Conservation (phyloP, 768 basidiomycete genomes). For the Lactifluus volemus region DNA sequence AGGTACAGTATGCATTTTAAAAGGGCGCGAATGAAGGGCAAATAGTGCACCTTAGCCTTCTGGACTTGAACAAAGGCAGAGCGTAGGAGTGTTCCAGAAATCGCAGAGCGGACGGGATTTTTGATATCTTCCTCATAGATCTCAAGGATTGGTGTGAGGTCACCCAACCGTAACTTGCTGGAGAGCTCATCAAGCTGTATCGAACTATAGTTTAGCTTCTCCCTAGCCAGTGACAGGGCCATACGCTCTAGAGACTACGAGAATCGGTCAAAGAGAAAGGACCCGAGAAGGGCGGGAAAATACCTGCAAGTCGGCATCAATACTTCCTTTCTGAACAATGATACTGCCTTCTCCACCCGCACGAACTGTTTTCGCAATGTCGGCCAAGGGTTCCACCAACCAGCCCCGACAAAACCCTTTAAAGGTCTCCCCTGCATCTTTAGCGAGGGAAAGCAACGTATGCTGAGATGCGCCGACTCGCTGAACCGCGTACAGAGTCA, state of each 20-base stretch:
- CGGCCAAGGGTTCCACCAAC: slow-evolving; percentile 79
- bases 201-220: slow-evolving; percentile 60
- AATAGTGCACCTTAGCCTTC: slow-evolving; percentile 75
- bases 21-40: not conserved
- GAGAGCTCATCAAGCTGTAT: slow-evolving; percentile 60
- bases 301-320: slow-evolving; percentile 80
- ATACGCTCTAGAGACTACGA: slow-evolving; percentile 84
- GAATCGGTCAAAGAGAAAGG: not conserved
- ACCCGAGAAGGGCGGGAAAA: slow-evolving; percentile 16
- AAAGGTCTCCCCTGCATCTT: slow-evolving; percentile 57
- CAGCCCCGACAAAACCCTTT: slow-evolving; percentile 72
- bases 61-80: slow-evolving; percentile 89
- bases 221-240: slow-evolving; percentile 76
- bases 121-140: slow-evolving; percentile 92
- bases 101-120: slow-evolving; percentile 70
- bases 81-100: slow-evolving; percentile 74
- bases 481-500: slow-evolving; percentile 43
- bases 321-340: slow-evolving; percentile 72
- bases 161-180: slow-evolving; percentile 60
- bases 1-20: not conserved
- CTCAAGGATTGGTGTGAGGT: slow-evolving; percentile 77
- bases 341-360: slow-evolving; percentile 67
- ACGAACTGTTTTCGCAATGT: slow-evolving; percentile 74
- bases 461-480: slow-evolving; percentile 50
- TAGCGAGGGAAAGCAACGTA: slow-evolving; percentile 44